phyloP scores from a whole-genome alignment of 2,329 filamentous ascomycete species.

The Aaosphaeria pasadenensis region DNA sequence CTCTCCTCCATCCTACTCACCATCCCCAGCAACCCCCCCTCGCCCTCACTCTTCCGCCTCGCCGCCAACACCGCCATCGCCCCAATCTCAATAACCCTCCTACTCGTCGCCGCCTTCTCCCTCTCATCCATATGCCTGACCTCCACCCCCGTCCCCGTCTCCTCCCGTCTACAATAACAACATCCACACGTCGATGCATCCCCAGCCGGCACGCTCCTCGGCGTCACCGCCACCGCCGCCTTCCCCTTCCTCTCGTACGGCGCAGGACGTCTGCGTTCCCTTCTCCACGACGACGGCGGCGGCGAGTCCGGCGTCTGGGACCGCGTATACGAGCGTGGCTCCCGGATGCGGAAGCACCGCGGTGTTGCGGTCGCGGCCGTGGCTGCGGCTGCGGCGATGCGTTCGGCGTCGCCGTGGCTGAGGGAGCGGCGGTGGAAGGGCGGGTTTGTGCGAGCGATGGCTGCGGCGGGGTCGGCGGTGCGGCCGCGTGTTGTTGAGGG shows the following conservation, averaged over 20 bases:
- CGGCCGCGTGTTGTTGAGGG: too few relatives aligned
- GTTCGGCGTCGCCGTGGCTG: slow-evolving; percentile 20
- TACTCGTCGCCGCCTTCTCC: slow-evolving; percentile 15
- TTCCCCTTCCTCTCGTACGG: neutral
- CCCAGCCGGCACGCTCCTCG: neutral
- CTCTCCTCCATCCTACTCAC: slow-evolving; percentile 5
- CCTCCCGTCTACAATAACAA: too few relatives aligned
- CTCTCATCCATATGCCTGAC: slow-evolving; percentile 16
- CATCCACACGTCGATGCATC: neutral
- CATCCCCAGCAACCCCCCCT: slow-evolving; percentile 7
- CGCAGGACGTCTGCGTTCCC: neutral
- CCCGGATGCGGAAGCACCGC: slow-evolving; percentile 20
- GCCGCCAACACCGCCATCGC: slow-evolving; percentile 18
- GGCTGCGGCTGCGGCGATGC: slow-evolving; percentile 4
- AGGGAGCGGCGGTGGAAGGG: slow-evolving; percentile 25
- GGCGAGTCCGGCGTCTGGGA: neutral
- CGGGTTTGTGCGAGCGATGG: neutral
- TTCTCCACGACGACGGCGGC: neutral
- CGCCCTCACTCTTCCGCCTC: too few relatives aligned
- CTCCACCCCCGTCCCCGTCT: slow-evolving; percentile 7
- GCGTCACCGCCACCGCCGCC: neutral
- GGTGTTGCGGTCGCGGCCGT: slow-evolving; percentile 9
- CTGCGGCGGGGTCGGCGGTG: too few relatives aligned
- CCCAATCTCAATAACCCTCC: slow-evolving; percentile 28
- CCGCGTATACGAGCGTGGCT: neutral